Evolutionary conservation across 108 stramenopile species (phyloP).

Genomic region (Cyclotella baltica): DNA sequence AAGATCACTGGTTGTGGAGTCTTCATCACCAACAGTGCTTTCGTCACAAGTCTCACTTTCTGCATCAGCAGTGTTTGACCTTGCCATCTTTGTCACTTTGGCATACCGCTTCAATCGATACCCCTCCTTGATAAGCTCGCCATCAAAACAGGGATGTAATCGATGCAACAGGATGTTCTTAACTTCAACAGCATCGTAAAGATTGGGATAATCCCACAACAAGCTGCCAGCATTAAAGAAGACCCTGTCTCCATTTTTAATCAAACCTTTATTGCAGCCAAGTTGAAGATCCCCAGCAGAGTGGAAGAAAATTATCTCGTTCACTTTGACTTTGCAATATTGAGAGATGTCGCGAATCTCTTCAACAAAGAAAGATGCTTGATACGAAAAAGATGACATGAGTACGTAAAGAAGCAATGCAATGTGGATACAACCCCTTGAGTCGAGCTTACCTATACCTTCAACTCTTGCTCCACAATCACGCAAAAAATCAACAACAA

Average conservation of each 20-base stretch:
- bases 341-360: constrained; percentile 80
- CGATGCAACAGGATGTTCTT: constrained; percentile 53
- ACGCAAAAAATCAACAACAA: constrained; percentile 72
- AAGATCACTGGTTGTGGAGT: constrained; percentile 42
- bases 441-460: constrained; percentile 48
- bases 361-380: constrained; percentile 72
- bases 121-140: constrained; percentile 52
- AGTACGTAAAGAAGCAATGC: too few species aligned
- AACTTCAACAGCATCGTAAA: constrained; percentile 40
- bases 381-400: neutral
- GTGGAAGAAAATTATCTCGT: constrained; percentile 83
- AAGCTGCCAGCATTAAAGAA: constrained; percentile 90
- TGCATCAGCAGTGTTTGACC: constrained; percentile 20
- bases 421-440: too few species aligned
- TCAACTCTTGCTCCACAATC: constrained; percentile 75
- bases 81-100: constrained; percentile 15
- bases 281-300: constrained; percentile 84
- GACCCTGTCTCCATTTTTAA: constrained; percentile 75
- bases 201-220: constrained; percentile 66
- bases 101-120: constrained; percentile 76
- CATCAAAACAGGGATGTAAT: constrained; percentile 67
- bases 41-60: constrained; percentile 48
- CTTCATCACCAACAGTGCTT: constrained; percentile 45
- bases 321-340: constrained; percentile 55
- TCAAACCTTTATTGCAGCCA: constrained; percentile 71